Evolutionary conservation across 805 yeast species (phyloP).

Genomic region (Saturnispora sekii): DNA sequence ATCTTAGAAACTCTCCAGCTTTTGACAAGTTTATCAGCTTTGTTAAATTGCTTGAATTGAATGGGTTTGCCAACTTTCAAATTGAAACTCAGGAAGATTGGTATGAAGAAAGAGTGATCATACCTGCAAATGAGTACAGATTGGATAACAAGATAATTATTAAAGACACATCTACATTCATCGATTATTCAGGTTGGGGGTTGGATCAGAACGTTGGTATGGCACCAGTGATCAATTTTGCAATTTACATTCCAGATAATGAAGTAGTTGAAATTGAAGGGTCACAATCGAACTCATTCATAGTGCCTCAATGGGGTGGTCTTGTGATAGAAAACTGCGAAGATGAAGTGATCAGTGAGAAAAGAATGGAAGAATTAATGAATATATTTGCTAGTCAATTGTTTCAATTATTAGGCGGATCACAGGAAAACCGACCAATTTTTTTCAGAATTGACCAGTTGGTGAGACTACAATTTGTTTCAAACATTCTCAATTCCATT

Average conservation of each 20-base stretch:
- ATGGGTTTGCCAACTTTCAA: conserved; percentile 56
- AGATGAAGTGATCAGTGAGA: conserved; percentile 5
- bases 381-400: conserved; percentile 69
- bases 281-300: conserved; percentile 44
- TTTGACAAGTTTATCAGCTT: conserved; percentile 40
- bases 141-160: conserved; percentile 26
- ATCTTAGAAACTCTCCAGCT: conserved; percentile 28
- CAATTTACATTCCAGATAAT: conserved; percentile 52
- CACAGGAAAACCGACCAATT: conserved; percentile 43
- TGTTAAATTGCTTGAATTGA: conserved; percentile 31
- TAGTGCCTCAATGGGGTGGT: conserved; percentile 91
- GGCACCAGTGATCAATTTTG: conserved; percentile 61
- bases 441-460: conserved; percentile 55
- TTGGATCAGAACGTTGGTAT: conserved; percentile 37
- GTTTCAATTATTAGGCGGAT: conserved; percentile 59
- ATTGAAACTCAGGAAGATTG: conserved; percentile 73
- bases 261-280: conserved; percentile 37
- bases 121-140: conserved; percentile 18
- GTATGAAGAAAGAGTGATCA: conserved; percentile 35
- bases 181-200: conserved; percentile 84
- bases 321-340: conserved; percentile 38
- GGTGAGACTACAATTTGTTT: conserved; percentile 46
- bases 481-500: conserved; percentile 52
- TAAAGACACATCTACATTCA: conserved; percentile 59
- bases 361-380: conserved; percentile 31